These are phyloP conservation scores for Pseudohyphozyma bogoriensis DNA, from an alignment of 768 basidiomycete species.

Conservation along the genomic window DNA sequence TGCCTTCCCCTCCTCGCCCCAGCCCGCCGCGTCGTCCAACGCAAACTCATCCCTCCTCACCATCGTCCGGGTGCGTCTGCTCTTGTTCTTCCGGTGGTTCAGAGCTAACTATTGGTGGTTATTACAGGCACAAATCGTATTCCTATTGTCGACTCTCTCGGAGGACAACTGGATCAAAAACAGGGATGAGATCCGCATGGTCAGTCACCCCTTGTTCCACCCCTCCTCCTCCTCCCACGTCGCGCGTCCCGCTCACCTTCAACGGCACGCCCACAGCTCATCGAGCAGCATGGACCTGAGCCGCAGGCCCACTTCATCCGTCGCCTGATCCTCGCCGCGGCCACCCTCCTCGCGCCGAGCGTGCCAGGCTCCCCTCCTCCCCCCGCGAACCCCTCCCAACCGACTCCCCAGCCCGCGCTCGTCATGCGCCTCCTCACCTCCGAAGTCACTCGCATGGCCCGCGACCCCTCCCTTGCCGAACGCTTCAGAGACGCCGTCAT, in stretches of 20 bases:
- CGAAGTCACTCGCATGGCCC: slow-evolving; percentile 77
- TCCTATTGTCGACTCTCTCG: slow-evolving; percentile 86
- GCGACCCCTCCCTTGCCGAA: slow-evolving; percentile 81
- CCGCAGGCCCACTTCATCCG: slow-evolving; percentile 97
- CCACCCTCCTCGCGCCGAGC: slow-evolving; percentile 34
- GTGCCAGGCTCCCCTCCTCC: slow-evolving; percentile 53
- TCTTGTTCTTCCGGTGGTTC: neutral
- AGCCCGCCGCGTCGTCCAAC: too few species aligned
- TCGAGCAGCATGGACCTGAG: slow-evolving; percentile 92
- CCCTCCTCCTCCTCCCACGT: neutral
- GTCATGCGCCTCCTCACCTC: slow-evolving; percentile 77
- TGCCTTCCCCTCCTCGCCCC: neutral
- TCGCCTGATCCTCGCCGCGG: slow-evolving; percentile 77
- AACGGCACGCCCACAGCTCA: slow-evolving; percentile 51
- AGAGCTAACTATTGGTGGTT: neutral
- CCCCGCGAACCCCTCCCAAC: slow-evolving; percentile 36
- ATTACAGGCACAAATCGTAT: slow-evolving; percentile 62
- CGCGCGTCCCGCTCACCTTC: slow-evolving; percentile 16
- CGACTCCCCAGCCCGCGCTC: slow-evolving; percentile 60
- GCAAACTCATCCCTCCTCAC: slow-evolving; percentile 49
- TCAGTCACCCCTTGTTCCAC: slow-evolving; percentile 42
- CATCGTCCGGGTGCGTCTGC: slow-evolving; percentile 59
- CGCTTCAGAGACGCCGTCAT: slow-evolving; percentile 82
- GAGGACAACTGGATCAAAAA: slow-evolving; percentile 96
- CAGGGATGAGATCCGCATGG: slow-evolving; percentile 86